Percentiles rank a stretch among this genome's conserved stretches.
phyloP scores from a whole-genome alignment of 768 basidiomycete genomes.

The Asterophora lycoperdoides region DNA sequence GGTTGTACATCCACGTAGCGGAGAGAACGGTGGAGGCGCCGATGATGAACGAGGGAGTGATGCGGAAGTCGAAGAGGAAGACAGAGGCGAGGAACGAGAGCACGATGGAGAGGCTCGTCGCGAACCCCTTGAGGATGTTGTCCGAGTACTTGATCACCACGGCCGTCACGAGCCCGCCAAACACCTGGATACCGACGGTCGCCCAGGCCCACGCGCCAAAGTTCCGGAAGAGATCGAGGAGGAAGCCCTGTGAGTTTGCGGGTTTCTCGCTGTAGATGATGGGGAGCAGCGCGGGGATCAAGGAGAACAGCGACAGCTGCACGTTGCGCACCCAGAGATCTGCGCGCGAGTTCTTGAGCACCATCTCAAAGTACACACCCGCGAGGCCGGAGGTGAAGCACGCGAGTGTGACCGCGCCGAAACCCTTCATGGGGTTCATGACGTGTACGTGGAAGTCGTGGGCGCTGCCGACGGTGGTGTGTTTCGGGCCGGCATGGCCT shows the following conservation, averaged over 20 bases:
- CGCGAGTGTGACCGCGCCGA: conserved; percentile 77
- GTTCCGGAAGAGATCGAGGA: conserved; percentile 68
- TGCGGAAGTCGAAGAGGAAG: conserved; percentile 82
- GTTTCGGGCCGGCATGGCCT: conserved; percentile 20
- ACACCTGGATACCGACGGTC: conserved; percentile 84
- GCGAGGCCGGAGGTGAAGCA: conserved; percentile 90
- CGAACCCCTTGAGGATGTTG: conserved; percentile 72
- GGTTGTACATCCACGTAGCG: conserved; percentile 84
- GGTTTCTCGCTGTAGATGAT: conserved; percentile 53
- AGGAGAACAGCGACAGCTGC: conserved; percentile 84
- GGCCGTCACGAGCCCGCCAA: conserved; percentile 92
- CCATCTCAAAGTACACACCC: conserved; percentile 94
- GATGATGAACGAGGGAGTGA: conserved; percentile 53
- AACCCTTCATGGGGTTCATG: conserved; percentile 81
- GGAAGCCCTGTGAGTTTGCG: conserved; percentile 41
- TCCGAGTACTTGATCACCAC: conserved; percentile 97
- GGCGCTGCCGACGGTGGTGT: conserved; percentile 58
- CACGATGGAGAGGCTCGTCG: conserved; percentile 58
- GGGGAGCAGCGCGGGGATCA: conserved; percentile 84
- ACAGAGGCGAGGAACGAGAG: conserved; percentile 89
- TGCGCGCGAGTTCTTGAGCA: conserved; percentile 75
- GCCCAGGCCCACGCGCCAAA: conserved; percentile 97
- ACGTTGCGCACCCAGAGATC: conserved; percentile 92
- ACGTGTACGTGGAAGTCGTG: conserved; percentile 67
- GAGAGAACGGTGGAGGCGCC: conserved; percentile 63